Conservation (phyloP, 2,329 filamentous ascomycete species). For the Pyrenophora seminiperda region DNA sequence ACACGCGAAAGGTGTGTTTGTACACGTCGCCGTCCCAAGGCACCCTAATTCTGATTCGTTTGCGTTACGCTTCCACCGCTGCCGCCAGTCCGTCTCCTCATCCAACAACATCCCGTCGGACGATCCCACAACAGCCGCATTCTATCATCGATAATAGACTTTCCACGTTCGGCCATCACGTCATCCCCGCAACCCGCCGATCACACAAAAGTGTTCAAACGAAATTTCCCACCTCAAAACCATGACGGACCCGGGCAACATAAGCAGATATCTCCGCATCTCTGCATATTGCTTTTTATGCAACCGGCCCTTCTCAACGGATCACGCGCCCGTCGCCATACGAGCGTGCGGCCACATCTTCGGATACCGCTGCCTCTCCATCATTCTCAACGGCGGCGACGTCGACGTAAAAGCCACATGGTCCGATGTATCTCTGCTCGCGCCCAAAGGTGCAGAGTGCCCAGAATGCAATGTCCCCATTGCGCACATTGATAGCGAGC, state of each 20-base stretch:
- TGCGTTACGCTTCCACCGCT: too few relatives aligned
- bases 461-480: slow-evolving; percentile 7
- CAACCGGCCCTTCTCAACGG: neutral
- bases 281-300: slow-evolving; percentile 2
- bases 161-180: neutral
- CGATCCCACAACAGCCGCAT: neutral
- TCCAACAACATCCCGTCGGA: too few relatives aligned
- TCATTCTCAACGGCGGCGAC: slow-evolving; percentile 5
- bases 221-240: neutral
- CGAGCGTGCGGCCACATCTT: slow-evolving; percentile 3
- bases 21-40: too few relatives aligned
- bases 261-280: slow-evolving; percentile 1
- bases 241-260: neutral
- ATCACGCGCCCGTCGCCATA: slow-evolving; percentile 2
- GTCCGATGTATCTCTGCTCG: slow-evolving; percentile 1
- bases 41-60: too few relatives aligned
- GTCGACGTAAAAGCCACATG: slow-evolving; percentile 4
- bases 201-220: neutral
- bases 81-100: too few relatives aligned
- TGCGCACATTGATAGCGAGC: slow-evolving; percentile 4
- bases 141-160: too few relatives aligned
- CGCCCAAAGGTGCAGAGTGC: neutral
- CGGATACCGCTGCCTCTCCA: slow-evolving; percentile 3
- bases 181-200: neutral
- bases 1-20: too few relatives aligned